A percentile compares a stretch with the other conserved stretches of the same genome.
Conservation (phyloP, 2,329 filamentous ascomycete species). For the Scorias spongiosa region DNA sequence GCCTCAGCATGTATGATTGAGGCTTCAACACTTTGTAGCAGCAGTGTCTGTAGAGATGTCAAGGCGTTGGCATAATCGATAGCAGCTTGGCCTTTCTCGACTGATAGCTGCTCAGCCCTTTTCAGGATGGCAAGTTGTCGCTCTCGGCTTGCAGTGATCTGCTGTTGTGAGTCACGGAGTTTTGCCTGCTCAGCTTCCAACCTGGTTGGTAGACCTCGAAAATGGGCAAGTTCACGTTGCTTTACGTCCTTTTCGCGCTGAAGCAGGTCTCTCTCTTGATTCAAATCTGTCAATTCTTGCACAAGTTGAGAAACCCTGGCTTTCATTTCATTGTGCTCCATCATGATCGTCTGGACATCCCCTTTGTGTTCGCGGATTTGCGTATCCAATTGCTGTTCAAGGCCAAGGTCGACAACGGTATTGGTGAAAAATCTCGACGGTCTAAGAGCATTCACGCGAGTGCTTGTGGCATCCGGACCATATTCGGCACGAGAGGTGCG, state of each 20-base stretch:
- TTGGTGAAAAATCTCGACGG: constrained; percentile 59
- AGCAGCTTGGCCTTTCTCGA: constrained; percentile 24
- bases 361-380: constrained; percentile 29
- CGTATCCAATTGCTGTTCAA: constrained; percentile 44
- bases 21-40: constrained; percentile 51
- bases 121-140: constrained; percentile 38
- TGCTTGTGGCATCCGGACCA: constrained; percentile 56
- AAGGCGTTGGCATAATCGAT: constrained; percentile 46
- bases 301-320: constrained; percentile 4
- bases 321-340: constrained; percentile 13
- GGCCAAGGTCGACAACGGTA: constrained; percentile 54
- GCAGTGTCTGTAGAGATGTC: constrained; percentile 43
- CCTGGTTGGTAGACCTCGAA: constrained; percentile 52
- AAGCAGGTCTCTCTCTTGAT: constrained; percentile 25
- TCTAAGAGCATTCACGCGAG: constrained; percentile 45
- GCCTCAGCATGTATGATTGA: constrained; percentile 65
- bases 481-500: constrained; percentile 66
- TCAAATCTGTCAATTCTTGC: constrained; percentile 10
- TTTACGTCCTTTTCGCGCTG: constrained; percentile 49
- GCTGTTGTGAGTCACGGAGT: constrained; percentile 25
- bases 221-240: constrained; percentile 48
- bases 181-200: constrained; percentile 44
- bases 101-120: constrained; percentile 10
- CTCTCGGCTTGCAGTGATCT: constrained; percentile 27
- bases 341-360: constrained; percentile 24